Evolutionary conservation across 2,329 filamentous ascomycete species (phyloP), one percentile per base, ranked within the genome.

Genomic region (Pseudogymnoascus sp.): DNA sequence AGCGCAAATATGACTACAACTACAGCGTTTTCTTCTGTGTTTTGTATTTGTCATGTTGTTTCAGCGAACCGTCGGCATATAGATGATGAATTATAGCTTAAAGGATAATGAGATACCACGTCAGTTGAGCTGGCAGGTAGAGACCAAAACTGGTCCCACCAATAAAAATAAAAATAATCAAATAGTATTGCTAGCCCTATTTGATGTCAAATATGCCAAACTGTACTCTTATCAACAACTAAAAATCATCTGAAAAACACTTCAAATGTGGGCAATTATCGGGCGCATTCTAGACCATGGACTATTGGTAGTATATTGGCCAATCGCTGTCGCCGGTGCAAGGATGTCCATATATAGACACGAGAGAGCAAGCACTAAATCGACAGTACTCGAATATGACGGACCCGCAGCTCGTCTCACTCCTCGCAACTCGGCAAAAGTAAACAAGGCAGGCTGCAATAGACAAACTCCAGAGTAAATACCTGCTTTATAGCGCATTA

Each of bases 11-110:
- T 56, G 50, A 4, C 46, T 19, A 7, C 9, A 11, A 56, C 29
- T 33, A 19, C 29, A 33, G 50, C 29, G 29, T 35, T 56, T 56
- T 35, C 50, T 33, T 33, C 29, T 10, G 2, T 56, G 50, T 15
- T 56, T 56, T 56, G 29, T 56, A 56, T 56, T 56, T 56, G 50
- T 56, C 50, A 56, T 21, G 50, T 56, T 56, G 50, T 56, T 56
- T 56, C 50, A 56, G 50, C 50, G 50, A 35, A 11, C 50, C 50
- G 11, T 56, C 29, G 29, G 50, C 50, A 56, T 56, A 56, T 56
- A 56, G 50, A 56, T 56, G 19, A 56, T 56, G 50, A 56, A 21
- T 56, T 56, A 35, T 56, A 56, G 50, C n/a, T 35, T 56, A 56
- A 56, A 33, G 50, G 17, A 56, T 56, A 33, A 56, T 56, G 50